Evolutionary conservation across 495 filamentous ascomycete genomes (phyloP).

Genomic region (Beverwykella pulmonaria): DNA sequence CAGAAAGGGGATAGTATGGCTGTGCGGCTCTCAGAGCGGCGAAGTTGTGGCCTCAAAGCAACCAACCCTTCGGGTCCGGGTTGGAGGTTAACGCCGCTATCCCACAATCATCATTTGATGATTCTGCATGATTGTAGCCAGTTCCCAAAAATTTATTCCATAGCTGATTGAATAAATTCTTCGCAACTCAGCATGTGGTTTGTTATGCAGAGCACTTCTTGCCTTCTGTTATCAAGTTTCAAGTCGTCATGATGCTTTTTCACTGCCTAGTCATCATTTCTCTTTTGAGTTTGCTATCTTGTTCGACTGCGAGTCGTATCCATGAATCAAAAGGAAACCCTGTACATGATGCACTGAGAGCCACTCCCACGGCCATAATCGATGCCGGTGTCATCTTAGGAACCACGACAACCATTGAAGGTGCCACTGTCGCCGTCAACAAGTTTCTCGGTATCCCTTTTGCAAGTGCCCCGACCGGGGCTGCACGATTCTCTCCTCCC

Average conservation of each 20-base stretch:
- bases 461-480: constrained; percentile 3
- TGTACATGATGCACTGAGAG: neutral
- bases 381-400: constrained; percentile 2
- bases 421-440: neutral
- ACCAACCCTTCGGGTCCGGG: neutral
- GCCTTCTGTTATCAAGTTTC: neutral
- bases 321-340: neutral
- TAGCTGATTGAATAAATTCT: neutral
- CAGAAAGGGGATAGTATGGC: neutral
- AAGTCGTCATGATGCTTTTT: neutral
- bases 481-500: constrained; percentile 5
- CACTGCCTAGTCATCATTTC: neutral
- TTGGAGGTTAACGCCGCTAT: neutral
- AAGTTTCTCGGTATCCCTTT: constrained; percentile 15
- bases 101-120: neutral
- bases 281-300: neutral
- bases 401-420: neutral
- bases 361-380: neutral
- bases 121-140: neutral
- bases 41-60: neutral
- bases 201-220: too few relatives aligned
- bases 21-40: neutral
- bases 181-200: too few relatives aligned
- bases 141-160: too few relatives aligned
- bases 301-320: neutral